Conservation (phyloP, 352 stramenopile genomes). For the Globisporangium megalacanthum region DNA sequence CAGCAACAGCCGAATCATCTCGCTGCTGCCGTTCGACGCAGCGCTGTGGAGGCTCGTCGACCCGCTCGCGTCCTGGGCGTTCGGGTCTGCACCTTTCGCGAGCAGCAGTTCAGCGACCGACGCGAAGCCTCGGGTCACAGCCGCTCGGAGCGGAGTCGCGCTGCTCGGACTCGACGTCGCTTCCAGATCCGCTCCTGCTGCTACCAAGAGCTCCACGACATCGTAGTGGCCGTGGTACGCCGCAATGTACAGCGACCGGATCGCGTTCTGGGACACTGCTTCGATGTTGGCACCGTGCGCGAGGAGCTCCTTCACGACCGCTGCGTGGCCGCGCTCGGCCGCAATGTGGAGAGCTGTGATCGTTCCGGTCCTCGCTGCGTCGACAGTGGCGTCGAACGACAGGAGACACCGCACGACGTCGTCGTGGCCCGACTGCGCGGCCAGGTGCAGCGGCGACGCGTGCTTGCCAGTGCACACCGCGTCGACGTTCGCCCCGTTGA, state of each 20-base stretch:
- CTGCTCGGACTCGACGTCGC: conserved; percentile 34
- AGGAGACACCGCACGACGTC: conserved; percentile 48
- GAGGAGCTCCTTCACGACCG: conserved; percentile 34
- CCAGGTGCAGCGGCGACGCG: conserved; percentile 80
- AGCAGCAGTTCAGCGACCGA: conserved; percentile 39
- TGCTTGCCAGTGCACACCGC: conserved; percentile 33
- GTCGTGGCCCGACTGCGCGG: conserved; percentile 39
- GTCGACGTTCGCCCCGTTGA: conserved; percentile 16
- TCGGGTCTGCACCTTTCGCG: conserved; percentile 28
- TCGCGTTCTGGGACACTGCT: conserved; percentile 30
- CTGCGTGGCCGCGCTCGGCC: conserved; percentile 35
- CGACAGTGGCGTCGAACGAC: conserved; percentile 41
- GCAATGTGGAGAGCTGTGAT: conserved; percentile 58
- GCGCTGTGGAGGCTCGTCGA: conserved; percentile 48
- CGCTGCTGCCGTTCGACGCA: conserved; percentile 31
- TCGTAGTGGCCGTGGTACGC: conserved; percentile 43
- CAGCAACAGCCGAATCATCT: conserved; percentile 35
- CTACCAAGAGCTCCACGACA: conserved; percentile 33
- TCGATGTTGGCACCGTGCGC: conserved; percentile 37
- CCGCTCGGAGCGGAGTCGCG: conserved; percentile 40
- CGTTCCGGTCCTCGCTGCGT: conserved; percentile 30
- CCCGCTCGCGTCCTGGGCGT: conserved; percentile 35
- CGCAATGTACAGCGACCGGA: conserved; percentile 44
- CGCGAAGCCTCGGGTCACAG: conserved; percentile 29
- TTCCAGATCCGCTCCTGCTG: conserved; percentile 35